A percentile compares a stretch with the other conserved stretches of the same genome.
These are phyloP conservation scores for Colletotrichum chlorophyti DNA, from an alignment of 2,329 filamentous ascomycete genomes.

Conservation along the genomic window DNA sequence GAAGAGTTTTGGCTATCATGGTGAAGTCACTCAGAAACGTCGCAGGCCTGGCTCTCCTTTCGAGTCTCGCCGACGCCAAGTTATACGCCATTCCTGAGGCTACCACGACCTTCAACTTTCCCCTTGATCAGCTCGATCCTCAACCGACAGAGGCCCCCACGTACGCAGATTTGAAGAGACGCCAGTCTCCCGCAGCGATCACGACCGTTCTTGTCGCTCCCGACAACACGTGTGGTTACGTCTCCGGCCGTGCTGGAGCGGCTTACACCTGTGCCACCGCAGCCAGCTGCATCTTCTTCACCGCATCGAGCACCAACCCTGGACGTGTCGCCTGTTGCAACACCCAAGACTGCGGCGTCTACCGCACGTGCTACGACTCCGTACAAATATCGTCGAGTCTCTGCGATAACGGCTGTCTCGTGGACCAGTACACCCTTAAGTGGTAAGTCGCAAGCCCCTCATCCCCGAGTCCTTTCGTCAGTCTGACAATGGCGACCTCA, in stretches of 20 bases:
- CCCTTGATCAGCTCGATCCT: slow-evolving; percentile 44
- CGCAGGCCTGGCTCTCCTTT: slow-evolving; percentile 35
- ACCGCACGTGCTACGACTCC: slow-evolving; percentile 47
- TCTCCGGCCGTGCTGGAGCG: slow-evolving; percentile 47
- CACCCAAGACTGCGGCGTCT: slow-evolving; percentile 40
- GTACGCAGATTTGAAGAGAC: slow-evolving; percentile 41
- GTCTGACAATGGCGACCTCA: slow-evolving; percentile 34
- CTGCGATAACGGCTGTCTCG: slow-evolving; percentile 48
- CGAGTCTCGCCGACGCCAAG: slow-evolving; percentile 42
- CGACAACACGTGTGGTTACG: slow-evolving; percentile 58
- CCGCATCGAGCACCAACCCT: slow-evolving; percentile 30
- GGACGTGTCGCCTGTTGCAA: slow-evolving; percentile 54
- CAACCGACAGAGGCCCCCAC: slow-evolving; percentile 49
- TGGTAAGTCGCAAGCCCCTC: slow-evolving; percentile 44
- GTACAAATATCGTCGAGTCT: slow-evolving; percentile 40
- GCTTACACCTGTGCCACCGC: slow-evolving; percentile 45
- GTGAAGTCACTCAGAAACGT: slow-evolving; percentile 33
- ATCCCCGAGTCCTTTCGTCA: not conserved
- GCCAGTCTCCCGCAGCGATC: slow-evolving; percentile 35
- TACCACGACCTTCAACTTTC: slow-evolving; percentile 41
- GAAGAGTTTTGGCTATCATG: slow-evolving; percentile 29
- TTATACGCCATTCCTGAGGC: slow-evolving; percentile 42
- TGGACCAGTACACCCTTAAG: slow-evolving; percentile 50
- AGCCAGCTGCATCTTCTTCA: slow-evolving; percentile 49
- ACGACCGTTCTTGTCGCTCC: slow-evolving; percentile 51